Evolutionary conservation across 768 basidiomycete species (phyloP), one percentile per base, ranked within the genome.

Genomic region (Daedaleopsis sinensis): DNA sequence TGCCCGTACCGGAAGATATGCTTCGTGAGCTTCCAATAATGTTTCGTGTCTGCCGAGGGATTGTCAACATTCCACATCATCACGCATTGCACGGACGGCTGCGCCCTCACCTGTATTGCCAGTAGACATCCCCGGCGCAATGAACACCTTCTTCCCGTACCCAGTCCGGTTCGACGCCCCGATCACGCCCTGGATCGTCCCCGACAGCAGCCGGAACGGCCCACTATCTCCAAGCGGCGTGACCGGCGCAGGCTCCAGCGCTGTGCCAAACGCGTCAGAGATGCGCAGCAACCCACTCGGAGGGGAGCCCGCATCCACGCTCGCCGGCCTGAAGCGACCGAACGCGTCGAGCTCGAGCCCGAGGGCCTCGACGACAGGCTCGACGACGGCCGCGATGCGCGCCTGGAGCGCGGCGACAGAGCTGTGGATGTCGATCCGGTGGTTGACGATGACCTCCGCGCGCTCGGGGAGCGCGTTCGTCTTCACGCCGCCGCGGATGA

Each of bases 401-500:
- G 57, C 32, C 62, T 70, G 57, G 16, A 70, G 55, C 46, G 58
- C 66, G 13, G 35, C 44, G 18, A 72, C 66, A 4, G 69, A 69
- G 54, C 67, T 69, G 53, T 57, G 84, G 77, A 60, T 18, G 38
- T 47, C 57, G 44, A 92, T 84, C 6, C 90, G 86, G 67, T 90
- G 89, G 68, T 93, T 90, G 32, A 92, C 80, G 23, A 91, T 72
- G 0, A 86, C 89, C 71, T 77, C 85, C 1, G 84, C 88, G 57
- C 76, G 79, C 73, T 94, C 92, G 0, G 93, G 93, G 23, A 95
- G 81, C 27, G 91, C 91, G 67, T 94, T 94, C 48, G 64, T 57
- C 64, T 72, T 73, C 19, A 73, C 73, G 21, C 69, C 73, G 16
- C 74, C 73, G 24, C 68, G 53, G 55, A 83, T 72, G 39, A 94